phyloP scores from a whole-genome alignment of 345 rosid genomes.

The Raphanus raphanistrum region DNA sequence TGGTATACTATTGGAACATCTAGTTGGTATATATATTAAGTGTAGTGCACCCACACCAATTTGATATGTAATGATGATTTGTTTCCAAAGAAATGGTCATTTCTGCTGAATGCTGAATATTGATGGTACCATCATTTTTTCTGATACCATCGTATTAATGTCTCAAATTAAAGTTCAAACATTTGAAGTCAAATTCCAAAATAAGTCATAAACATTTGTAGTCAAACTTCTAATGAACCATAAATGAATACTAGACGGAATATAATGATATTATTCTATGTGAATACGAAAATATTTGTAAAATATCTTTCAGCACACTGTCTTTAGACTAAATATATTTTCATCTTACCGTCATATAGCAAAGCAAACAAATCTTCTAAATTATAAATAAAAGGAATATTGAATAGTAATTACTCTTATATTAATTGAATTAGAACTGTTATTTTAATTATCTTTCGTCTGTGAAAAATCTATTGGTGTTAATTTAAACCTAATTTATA shows the following conservation, averaged over 20 bases:
- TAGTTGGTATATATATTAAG: not conserved
- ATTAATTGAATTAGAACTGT: not conserved
- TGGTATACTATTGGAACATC: not conserved
- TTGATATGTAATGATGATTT: not conserved
- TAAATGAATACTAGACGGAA: not conserved
- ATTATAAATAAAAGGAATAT: not conserved
- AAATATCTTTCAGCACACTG: not conserved
- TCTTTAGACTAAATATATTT: no score
- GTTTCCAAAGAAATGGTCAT: not conserved
- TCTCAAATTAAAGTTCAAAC: not conserved
- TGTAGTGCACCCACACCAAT: not conserved
- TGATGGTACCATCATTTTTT: not conserved
- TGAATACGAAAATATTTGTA: no score
- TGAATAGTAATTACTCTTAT: not conserved
- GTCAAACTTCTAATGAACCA: not conserved
- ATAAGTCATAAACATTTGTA: not conserved
- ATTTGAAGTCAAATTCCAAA: not conserved
- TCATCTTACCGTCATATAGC: not conserved
- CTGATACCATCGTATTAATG: not conserved
- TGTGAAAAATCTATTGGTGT: not conserved
- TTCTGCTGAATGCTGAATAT: not conserved
- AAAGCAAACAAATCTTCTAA: not conserved
- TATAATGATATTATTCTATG: not conserved
- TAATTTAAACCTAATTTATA: not conserved
- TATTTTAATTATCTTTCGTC: not conserved